A percentile compares a stretch with the other conserved stretches of the same genome.
Conservation (phyloP, 306 rosid genomes). For the Glycine tomentella region DNA sequence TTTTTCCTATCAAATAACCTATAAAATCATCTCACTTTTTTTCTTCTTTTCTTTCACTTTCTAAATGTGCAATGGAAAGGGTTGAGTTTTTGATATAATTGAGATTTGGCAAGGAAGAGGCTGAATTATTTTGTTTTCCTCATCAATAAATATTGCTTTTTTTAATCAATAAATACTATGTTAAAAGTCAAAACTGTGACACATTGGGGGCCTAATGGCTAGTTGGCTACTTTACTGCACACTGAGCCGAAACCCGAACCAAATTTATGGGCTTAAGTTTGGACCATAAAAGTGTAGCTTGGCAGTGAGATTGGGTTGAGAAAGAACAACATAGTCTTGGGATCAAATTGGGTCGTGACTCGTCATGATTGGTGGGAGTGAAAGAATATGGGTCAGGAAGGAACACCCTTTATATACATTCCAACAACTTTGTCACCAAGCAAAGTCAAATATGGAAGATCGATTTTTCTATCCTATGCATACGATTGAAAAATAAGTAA, state of each 20-base stretch:
- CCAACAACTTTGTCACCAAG: background rate
- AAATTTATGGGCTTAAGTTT: background rate
- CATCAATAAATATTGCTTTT: background rate
- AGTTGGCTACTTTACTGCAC: background rate
- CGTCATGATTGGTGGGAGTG: too few relatives aligned
- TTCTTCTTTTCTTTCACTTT: too few relatives aligned
- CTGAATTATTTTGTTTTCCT: background rate
- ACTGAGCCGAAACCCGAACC: background rate
- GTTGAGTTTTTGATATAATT: background rate
- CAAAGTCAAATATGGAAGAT: background rate
- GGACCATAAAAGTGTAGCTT: background rate
- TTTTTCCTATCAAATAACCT: too few relatives aligned
- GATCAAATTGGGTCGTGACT: background rate
- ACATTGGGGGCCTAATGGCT: background rate
- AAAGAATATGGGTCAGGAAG: too few relatives aligned
- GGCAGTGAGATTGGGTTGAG: background rate
- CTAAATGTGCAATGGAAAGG: background rate
- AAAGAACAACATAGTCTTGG: background rate
- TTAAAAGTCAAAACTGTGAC: background rate
- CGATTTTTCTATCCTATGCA: too few relatives aligned
- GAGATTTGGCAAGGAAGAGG: too few relatives aligned
- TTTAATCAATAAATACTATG: background rate
- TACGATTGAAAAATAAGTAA: too few relatives aligned
- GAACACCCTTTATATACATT: background rate
- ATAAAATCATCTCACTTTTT: too few relatives aligned